Conservation (phyloP, 495 filamentous ascomycete genomes). For the Penicillium canariense region DNA sequence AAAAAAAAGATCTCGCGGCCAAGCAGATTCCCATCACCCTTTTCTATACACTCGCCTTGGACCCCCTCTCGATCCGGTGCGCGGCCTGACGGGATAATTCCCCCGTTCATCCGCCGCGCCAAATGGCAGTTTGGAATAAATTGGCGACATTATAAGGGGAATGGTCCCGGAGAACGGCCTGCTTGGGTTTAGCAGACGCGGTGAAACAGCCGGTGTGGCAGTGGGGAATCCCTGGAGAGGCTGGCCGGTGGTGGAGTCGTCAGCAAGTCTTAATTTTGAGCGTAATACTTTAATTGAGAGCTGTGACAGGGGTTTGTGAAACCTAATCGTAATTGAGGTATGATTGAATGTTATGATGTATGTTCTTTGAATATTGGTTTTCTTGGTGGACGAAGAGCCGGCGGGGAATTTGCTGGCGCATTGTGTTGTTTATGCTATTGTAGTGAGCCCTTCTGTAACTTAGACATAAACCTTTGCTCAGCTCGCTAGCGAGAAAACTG, state of each 20-base stretch:
- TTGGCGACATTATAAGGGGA: background rate
- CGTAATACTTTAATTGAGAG: background rate
- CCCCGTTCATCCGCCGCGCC: background rate
- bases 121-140: background rate
- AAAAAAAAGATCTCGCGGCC: background rate
- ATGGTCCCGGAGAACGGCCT: background rate
- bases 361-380: no score
- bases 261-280: background rate
- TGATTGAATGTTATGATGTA: background rate
- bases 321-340: background rate
- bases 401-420: no score
- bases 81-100: background rate
- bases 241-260: background rate
- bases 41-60: background rate
- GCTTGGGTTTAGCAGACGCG: background rate
- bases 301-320: background rate
- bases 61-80: background rate
- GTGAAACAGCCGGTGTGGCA: conserved; percentile 4
- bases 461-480: background rate
- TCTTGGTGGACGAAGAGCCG: no score
- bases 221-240: conserved; percentile 5
- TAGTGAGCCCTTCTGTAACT: background rate
- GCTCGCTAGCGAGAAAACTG: background rate
- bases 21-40: background rate
- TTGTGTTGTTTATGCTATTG: no score